A percentile compares a stretch with the other conserved stretches of the same genome.
These are phyloP conservation scores for Thamnidium elegans DNA, from an alignment of 192 early-diverging fungal species.

Conservation along the genomic window DNA sequence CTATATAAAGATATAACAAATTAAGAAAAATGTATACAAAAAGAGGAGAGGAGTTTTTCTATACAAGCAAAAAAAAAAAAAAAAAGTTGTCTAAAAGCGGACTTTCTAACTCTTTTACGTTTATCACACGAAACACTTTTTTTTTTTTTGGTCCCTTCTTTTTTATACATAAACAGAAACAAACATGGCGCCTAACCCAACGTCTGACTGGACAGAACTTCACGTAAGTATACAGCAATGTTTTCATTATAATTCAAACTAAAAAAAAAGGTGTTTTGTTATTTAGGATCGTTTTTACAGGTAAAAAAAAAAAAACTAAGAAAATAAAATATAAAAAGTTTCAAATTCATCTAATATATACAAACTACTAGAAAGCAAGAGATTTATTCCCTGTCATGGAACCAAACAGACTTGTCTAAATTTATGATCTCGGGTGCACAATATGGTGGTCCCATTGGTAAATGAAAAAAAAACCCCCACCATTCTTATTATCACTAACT, in stretches of 20 bases:
- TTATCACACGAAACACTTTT: too few relatives aligned
- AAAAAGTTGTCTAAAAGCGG: too few relatives aligned
- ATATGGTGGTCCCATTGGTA: constrained; percentile 93
- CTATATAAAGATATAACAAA: too few relatives aligned
- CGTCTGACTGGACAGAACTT: constrained; percentile 56
- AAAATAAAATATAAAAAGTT: neutral
- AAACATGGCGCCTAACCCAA: constrained; percentile 54
- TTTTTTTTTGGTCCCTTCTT: too few relatives aligned
- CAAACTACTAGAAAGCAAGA: constrained; percentile 58
- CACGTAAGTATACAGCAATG: constrained; percentile 29
- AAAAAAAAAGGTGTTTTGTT: constrained; percentile 1
- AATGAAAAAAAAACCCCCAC: neutral
- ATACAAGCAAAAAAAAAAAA: too few relatives aligned
- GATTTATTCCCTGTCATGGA: constrained; percentile 88
- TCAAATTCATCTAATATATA: neutral
- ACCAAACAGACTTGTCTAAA: constrained; percentile 80
- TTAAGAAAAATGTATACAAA: too few relatives aligned
- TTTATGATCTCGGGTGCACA: constrained; percentile 81
- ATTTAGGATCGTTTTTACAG: constrained; percentile 56
- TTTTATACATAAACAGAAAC: neutral
- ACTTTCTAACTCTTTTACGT: too few relatives aligned
- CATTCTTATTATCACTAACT: neutral
- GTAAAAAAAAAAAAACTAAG: constrained; percentile 22
- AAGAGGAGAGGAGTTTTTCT: too few relatives aligned
- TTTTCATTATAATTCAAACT: neutral